Conservation (phyloP, 148 eudicot genomes). For the Agrostemma githago region DNA sequence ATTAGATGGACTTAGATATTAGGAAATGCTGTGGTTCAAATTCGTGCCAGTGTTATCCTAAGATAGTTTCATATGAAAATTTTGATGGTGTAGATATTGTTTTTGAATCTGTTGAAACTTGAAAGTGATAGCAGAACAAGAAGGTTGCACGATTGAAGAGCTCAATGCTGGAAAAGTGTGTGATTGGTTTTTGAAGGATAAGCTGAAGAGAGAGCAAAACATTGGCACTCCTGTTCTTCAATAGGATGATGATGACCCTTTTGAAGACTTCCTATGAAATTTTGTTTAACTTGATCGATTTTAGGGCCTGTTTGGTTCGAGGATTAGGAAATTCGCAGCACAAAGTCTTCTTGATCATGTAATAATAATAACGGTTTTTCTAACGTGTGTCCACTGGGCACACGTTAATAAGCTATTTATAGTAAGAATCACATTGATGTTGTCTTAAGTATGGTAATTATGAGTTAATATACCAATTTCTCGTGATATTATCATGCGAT, state of each 20-base stretch:
- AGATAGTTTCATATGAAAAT: not conserved
- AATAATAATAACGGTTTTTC: too few relatives aligned
- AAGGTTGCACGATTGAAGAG: constrained; percentile 74
- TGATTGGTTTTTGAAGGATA: constrained; percentile 94
- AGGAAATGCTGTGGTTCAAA: too few relatives aligned
- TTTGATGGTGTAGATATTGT: constrained; percentile 53
- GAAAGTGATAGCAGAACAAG: constrained; percentile 81
- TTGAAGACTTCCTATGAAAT: constrained; percentile 41
- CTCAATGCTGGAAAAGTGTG: constrained; percentile 79
- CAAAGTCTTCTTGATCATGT: not conserved
- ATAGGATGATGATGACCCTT: constrained; percentile 75
- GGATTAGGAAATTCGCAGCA: not conserved
- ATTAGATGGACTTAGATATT: too few relatives aligned
- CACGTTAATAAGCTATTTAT: too few relatives aligned
- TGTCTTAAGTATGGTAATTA: too few relatives aligned
- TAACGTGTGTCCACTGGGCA: too few relatives aligned
- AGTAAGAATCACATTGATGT: too few relatives aligned
- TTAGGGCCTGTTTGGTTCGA: not conserved
- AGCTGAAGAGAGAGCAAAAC: constrained; percentile 77
- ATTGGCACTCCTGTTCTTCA: constrained; percentile 80
- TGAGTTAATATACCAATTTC: too few relatives aligned
- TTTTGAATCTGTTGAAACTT: constrained; percentile 59
- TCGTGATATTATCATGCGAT: too few relatives aligned
- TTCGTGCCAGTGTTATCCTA: not conserved
- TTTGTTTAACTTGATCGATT: not conserved